A percentile compares a stretch with the other conserved stretches of the same genome.
Conservation (phyloP, 2,329 filamentous ascomycete genomes). For the Trichoderma atroviride region DNA sequence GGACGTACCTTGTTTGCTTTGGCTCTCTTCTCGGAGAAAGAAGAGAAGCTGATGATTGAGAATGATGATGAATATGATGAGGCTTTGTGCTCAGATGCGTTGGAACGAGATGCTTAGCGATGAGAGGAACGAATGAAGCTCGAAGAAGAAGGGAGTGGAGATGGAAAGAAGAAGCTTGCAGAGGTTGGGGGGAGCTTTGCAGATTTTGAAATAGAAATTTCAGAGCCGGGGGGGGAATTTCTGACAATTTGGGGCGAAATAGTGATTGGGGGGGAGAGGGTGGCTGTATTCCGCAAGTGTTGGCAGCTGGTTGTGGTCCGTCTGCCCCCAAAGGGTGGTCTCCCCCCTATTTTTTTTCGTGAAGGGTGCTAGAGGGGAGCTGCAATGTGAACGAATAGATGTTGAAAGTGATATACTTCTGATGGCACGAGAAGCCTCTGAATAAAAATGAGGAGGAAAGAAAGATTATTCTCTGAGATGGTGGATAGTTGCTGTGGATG, state of each 20-base stretch:
- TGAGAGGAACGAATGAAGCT: not conserved
- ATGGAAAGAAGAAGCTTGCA: not conserved
- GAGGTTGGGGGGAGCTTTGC: not conserved
- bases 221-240: not conserved
- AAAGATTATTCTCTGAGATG: not conserved
- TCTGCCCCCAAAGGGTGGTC: not conserved
- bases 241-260: not conserved
- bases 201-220: not conserved
- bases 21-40: not conserved
- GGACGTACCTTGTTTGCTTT: not conserved
- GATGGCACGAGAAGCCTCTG: not conserved
- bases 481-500: not conserved
- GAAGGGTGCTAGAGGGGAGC: not conserved
- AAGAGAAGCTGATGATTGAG: not conserved
- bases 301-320: conserved; percentile 9
- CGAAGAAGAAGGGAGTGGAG: not conserved
- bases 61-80: not conserved
- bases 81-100: not conserved
- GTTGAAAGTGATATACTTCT: not conserved
- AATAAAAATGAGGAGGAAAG: too few species aligned
- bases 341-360: not conserved
- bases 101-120: not conserved
- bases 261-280: not conserved
- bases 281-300: conserved; percentile 8
- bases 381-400: not conserved